phyloP scores from a whole-genome alignment of 495 filamentous ascomycete species.

The Penicillium paxilli region DNA sequence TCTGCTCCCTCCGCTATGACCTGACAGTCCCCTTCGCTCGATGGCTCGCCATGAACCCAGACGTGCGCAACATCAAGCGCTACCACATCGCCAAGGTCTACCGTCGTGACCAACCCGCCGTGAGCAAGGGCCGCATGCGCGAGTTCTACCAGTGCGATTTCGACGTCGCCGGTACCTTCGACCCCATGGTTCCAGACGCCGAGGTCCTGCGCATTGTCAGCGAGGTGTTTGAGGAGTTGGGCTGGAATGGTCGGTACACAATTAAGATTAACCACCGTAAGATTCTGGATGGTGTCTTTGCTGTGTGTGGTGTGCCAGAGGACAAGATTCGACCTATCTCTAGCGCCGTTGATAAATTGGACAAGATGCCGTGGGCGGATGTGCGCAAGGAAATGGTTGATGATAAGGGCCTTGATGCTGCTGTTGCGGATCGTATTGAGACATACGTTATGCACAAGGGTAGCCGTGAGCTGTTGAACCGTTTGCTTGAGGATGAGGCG shows the following conservation, averaged over 20 bases:
- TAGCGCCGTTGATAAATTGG: constrained; percentile 92
- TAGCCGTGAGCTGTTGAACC: constrained; percentile 64
- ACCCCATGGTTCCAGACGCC: constrained; percentile 95
- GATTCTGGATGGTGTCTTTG: constrained; percentile 90
- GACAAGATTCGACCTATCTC: constrained; percentile 86
- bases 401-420: constrained; percentile 77
- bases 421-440: constrained; percentile 82
- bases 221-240: constrained; percentile 82
- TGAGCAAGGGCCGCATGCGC: constrained; percentile 87
- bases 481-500: constrained; percentile 60
- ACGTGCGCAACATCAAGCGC: constrained; percentile 74
- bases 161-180: constrained; percentile 87
- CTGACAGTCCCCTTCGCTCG: constrained; percentile 88
- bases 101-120: constrained; percentile 76
- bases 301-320: constrained; percentile 82
- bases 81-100: constrained; percentile 92
- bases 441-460: constrained; percentile 74
- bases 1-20: constrained; percentile 85
- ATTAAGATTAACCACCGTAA: constrained; percentile 97
- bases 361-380: constrained; percentile 89
- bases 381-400: constrained; percentile 91
- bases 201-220: constrained; percentile 81
- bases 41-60: constrained; percentile 81
- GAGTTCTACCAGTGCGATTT: constrained; percentile 99
- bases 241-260: constrained; percentile 68